Percentiles rank a stretch among this genome's conserved stretches.
These are phyloP conservation scores for Fusarium kyushuense DNA, from an alignment of 2,329 filamentous ascomycete genomes.

Conservation along the genomic window DNA sequence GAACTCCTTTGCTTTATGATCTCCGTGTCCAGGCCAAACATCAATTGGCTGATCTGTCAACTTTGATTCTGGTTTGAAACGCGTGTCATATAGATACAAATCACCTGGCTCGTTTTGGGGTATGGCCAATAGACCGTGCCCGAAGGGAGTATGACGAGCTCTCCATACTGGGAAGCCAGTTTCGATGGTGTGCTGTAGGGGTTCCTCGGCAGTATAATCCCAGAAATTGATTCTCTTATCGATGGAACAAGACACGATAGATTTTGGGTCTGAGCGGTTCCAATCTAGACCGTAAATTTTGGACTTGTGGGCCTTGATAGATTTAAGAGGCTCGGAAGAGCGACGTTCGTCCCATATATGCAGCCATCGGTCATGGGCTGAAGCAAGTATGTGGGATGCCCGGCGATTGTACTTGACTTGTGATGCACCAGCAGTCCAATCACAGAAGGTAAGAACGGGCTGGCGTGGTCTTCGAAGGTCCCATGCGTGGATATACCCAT, in stretches of 20 bases:
- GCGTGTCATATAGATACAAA: conserved; percentile 84
- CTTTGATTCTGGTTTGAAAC: conserved; percentile 61
- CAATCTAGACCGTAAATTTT: conserved; percentile 97
- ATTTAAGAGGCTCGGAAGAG: conserved; percentile 80
- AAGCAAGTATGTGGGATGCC: conserved; percentile 87
- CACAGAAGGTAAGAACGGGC: conserved; percentile 84
- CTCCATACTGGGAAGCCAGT: conserved; percentile 92
- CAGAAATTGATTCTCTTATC: conserved; percentile 95
- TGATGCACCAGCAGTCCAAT: conserved; percentile 93
- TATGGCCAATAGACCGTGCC: conserved; percentile 87
- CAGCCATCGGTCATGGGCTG: conserved; percentile 87
- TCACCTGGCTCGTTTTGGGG: conserved; percentile 89
- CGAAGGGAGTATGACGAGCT: conserved; percentile 91
- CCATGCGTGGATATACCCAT: conserved; percentile 94
- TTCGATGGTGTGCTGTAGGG: conserved; percentile 80
- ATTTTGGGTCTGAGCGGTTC: conserved; percentile 81
- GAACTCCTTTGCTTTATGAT: conserved; percentile 86
- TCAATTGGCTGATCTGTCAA: conserved; percentile 62
- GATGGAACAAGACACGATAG: conserved; percentile 87
- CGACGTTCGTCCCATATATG: conserved; percentile 92
- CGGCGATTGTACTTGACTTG: conserved; percentile 96
- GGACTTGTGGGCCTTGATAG: conserved; percentile 87
- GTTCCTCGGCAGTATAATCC: conserved; percentile 76
- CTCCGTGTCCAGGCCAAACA: conserved; percentile 71
- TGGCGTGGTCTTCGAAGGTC: conserved; percentile 81